A percentile compares a stretch with the other conserved stretches of the same genome.
phyloP scores from a whole-genome alignment of 768 basidiomycete species.

The Tulasnella sp. region DNA sequence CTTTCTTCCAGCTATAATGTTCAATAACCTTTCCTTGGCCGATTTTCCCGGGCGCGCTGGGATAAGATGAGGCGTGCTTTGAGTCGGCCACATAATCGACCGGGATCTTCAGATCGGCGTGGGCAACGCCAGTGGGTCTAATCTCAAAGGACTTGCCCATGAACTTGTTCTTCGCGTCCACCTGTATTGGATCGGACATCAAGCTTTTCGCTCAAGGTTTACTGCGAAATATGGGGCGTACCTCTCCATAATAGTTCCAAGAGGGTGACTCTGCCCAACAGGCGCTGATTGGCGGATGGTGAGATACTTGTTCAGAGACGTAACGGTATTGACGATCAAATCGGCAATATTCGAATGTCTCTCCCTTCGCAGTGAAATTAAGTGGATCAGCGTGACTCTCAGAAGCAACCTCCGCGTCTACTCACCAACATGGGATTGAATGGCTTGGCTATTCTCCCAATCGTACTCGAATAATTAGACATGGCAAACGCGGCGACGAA shows the following conservation, averaged over 20 bases:
- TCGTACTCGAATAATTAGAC: constrained; percentile 96
- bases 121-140: constrained; percentile 91
- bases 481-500: constrained; percentile 97
- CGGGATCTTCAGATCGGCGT: constrained; percentile 79
- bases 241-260: constrained; percentile 93
- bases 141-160: constrained; percentile 98
- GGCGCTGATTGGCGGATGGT: constrained; percentile 95
- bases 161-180: constrained; percentile 96
- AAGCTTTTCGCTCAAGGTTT: background rate
- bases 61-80: constrained; percentile 13
- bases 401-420: constrained; percentile 33
- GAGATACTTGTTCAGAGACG: constrained; percentile 94
- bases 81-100: constrained; percentile 57
- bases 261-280: constrained; percentile 90
- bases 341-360: constrained; percentile 93
- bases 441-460: constrained; percentile 94
- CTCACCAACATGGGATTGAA: constrained; percentile 93
- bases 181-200: constrained; percentile 50
- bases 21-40: constrained; percentile 63
- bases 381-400: background rate
- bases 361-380: constrained; percentile 55
- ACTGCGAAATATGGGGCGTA: constrained; percentile 38
- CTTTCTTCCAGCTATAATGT: constrained; percentile 96
- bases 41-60: constrained; percentile 25
- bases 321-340: constrained; percentile 90